Evolutionary conservation across 306 rosid species (phyloP).

Genomic region (Trifolium subterraneum): DNA sequence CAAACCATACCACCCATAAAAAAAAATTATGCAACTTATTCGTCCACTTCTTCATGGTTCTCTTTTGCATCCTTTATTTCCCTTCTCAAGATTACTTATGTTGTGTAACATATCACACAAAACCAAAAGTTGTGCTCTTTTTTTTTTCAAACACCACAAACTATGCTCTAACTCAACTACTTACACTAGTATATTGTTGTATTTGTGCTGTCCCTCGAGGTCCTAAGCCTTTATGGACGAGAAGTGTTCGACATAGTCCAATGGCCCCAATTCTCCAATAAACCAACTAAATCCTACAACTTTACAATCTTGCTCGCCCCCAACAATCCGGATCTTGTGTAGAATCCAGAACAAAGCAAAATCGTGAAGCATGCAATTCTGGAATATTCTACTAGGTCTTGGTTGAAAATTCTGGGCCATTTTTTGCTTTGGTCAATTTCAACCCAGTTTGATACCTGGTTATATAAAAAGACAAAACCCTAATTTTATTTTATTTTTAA

Average conservation of each 20-base stretch:
- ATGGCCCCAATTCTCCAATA: background rate
- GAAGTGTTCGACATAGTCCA: background rate
- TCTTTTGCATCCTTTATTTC: constrained; percentile 7
- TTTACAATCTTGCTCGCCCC: too few species aligned
- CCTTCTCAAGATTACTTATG: background rate
- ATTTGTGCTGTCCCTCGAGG: background rate
- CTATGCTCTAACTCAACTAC: background rate
- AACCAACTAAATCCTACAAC: background rate
- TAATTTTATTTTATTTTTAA: too few species aligned
- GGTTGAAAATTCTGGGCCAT: too few species aligned
- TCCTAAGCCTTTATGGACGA: constrained; percentile 12
- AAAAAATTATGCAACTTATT: background rate
- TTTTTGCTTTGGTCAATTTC: too few species aligned
- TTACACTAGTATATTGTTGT: background rate
- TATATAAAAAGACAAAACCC: too few species aligned
- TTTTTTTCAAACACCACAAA: too few species aligned
- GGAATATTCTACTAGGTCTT: too few species aligned
- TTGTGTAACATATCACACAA: background rate
- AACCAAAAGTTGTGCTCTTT: background rate
- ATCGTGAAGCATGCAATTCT: too few species aligned
- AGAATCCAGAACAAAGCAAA: too few species aligned
- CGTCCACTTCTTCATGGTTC: background rate
- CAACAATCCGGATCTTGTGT: too few species aligned
- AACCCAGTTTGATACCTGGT: too few species aligned
- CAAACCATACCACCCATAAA: background rate